Conservation (phyloP, 2,329 filamentous ascomycete genomes). For the Knufia fluminis region DNA sequence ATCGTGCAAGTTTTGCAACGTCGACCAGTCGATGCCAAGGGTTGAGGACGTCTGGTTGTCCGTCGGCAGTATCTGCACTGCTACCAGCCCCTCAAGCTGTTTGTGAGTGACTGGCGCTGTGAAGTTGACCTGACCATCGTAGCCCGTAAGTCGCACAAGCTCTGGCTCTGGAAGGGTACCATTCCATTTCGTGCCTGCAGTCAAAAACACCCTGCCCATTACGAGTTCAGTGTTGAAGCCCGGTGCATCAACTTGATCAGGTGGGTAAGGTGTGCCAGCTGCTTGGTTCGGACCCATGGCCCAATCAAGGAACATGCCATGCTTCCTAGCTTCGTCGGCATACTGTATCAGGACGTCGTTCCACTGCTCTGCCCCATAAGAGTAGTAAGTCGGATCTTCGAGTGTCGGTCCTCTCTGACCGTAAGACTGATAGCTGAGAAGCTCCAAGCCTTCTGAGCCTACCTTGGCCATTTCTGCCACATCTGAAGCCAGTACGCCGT, state of each 20-base stretch:
- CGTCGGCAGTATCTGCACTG: no score
- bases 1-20: slow-evolving; percentile 22
- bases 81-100: no score
- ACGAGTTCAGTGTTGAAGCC: no score
- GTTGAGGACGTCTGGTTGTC: no score
- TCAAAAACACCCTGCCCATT: no score
- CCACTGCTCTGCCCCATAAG: slow-evolving; percentile 33
- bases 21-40: slow-evolving; percentile 23
- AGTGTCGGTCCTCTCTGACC: slow-evolving; percentile 22
- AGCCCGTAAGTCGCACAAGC: no score
- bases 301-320: slow-evolving; percentile 38
- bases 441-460: slow-evolving; percentile 33
- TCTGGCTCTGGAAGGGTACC: no score
- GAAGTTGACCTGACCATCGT: no score
- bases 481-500: background rate
- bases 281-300: slow-evolving; percentile 39
- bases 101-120: no score
- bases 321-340: slow-evolving; percentile 28
- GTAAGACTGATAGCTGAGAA: slow-evolving; percentile 34
- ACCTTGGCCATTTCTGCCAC: slow-evolving; percentile 12
- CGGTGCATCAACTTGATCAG: slow-evolving; percentile 3
- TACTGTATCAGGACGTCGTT: slow-evolving; percentile 24
- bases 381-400: slow-evolving; percentile 32
- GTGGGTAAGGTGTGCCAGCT: background rate
- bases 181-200: no score